Evolutionary conservation across 805 yeast species (phyloP), one percentile per base, ranked within the genome.

Genomic region (Candida manassasensis): DNA sequence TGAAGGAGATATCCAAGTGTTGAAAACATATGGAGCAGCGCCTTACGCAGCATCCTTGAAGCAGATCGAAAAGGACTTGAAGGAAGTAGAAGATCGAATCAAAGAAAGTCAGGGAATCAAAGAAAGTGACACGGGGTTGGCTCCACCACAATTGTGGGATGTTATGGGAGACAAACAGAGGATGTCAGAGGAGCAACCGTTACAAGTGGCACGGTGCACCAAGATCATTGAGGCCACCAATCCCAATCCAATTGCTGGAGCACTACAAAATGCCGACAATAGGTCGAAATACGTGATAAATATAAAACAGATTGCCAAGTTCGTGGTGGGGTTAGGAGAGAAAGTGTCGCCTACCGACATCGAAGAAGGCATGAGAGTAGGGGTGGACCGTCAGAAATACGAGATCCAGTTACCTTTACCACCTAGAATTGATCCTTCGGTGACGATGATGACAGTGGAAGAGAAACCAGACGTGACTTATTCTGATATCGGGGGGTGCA

Each of bases 401-500:
- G 95, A 89, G 61, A 94, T 93, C 55, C 96, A 90, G 71, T 72
- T 93, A 52, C 98, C 99, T 19, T 72, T 93, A 46, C 99, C 99
- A 8, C 98, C 99, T 37, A 74, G 95, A 55, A 93, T 93, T 57
- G 99, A 93, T 61, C 97, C 99, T 10, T 77, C 88, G 26, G 99
- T 93, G 36, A 93, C 98, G 5, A 93, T 93, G 98, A 93, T 93
- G 99, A 90, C 97, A 2, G 99, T 93, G 32, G 99, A 93, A 63
- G 99, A 93, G 65, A 93, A 93, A 61, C 99, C 98, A 10, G 98
- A 93, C 63, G 97, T 93, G 25, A 93, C 99, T 2, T 93, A 93
- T 62, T 85, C 94, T 42, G 99, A 93, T 59, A 89, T 93, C 44
- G 99, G 99, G 50, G 99, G 99, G 25, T 87, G 96, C 60, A 93